Evolutionary conservation across 306 rosid genomes (phyloP).

Genomic region (Pyrus betulifolia): DNA sequence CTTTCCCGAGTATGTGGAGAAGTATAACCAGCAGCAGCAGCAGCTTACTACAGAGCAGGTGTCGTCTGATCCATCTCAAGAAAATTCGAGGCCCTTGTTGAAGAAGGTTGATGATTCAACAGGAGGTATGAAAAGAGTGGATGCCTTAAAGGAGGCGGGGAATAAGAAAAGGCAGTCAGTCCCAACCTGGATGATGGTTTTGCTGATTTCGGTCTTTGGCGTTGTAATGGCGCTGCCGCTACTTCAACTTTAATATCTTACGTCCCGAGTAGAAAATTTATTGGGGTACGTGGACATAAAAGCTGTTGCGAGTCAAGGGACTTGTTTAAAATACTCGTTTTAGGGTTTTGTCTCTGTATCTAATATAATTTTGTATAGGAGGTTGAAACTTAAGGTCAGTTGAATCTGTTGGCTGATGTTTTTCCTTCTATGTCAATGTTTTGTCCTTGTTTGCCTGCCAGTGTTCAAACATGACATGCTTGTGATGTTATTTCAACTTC

Average conservation of each 20-base stretch:
- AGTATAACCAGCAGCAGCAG: slow-evolving; percentile 30
- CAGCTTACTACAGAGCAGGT: slow-evolving; percentile 41
- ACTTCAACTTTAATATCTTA: slow-evolving; percentile 61
- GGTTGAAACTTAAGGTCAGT: slow-evolving; percentile 32
- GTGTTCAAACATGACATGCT: slow-evolving; percentile 27
- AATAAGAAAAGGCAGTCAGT: slow-evolving; percentile 50
- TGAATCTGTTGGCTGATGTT: slow-evolving; percentile 28
- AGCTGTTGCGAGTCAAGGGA: slow-evolving; percentile 20
- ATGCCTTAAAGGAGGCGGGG: slow-evolving; percentile 28
- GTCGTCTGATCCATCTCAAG: slow-evolving; percentile 25
- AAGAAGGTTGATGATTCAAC: slow-evolving; percentile 34
- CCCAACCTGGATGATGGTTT: slow-evolving; percentile 87
- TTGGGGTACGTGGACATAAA: slow-evolving; percentile 1
- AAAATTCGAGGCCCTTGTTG: slow-evolving; percentile 33
- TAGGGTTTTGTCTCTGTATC: slow-evolving; percentile 30
- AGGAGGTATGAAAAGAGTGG: slow-evolving; percentile 39
- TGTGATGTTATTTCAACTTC: slow-evolving; percentile 21
- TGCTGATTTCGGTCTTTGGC: slow-evolving; percentile 82
- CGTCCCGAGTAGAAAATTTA: slow-evolving; percentile 17
- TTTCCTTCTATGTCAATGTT: slow-evolving; percentile 36
- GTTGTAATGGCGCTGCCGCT: slow-evolving; percentile 91
- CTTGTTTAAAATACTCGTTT: slow-evolving; percentile 28
- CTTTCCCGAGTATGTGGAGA: slow-evolving; percentile 92
- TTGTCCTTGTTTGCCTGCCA: slow-evolving; percentile 20
- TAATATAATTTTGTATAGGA: slow-evolving; percentile 49